These are phyloP conservation scores for Jatropha multifida DNA, from an alignment of 441 rosid genomes.

Conservation along the genomic window DNA sequence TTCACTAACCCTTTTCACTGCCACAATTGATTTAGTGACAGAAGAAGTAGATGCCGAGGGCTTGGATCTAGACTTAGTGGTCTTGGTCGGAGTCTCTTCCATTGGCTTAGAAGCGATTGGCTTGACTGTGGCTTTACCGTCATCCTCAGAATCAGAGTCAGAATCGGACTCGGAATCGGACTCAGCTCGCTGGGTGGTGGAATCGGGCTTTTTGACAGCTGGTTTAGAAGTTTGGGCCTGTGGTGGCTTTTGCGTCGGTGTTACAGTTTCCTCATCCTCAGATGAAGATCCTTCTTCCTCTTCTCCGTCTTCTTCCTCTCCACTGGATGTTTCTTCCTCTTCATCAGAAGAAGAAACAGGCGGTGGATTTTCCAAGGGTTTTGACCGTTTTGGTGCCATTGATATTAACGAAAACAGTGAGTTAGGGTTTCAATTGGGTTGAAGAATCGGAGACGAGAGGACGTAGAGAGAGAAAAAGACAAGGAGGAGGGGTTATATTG, in stretches of 20 bases:
- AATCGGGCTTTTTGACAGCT: constrained; percentile 16
- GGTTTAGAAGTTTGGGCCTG: neutral
- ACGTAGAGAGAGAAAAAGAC: neutral
- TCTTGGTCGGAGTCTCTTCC: constrained; percentile 23
- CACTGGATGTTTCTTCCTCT: constrained; percentile 31
- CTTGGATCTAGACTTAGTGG: constrained; percentile 17
- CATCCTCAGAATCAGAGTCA: constrained; percentile 37
- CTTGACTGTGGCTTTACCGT: constrained; percentile 17
- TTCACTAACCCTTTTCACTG: constrained; percentile 23
- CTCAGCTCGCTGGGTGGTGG: constrained; percentile 9
- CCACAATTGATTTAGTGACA: constrained; percentile 21
- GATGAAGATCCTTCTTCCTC: constrained; percentile 8
- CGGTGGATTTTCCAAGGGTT: constrained; percentile 41
- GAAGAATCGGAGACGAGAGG: neutral
- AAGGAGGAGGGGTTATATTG: neutral
- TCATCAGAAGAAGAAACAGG: constrained; percentile 45
- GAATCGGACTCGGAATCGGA: constrained; percentile 20
- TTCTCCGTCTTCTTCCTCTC: constrained; percentile 15
- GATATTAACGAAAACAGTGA: neutral
- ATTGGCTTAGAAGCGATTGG: constrained; percentile 29
- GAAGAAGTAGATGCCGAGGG: constrained; percentile 8
- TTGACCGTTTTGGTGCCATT: constrained; percentile 27
- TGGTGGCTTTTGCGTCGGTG: neutral
- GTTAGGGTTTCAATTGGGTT: neutral
- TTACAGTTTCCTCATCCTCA: neutral